Conservation (phyloP, 1,284 basidiomycete species). For the Pyrrhoderma lamaoense region DNA sequence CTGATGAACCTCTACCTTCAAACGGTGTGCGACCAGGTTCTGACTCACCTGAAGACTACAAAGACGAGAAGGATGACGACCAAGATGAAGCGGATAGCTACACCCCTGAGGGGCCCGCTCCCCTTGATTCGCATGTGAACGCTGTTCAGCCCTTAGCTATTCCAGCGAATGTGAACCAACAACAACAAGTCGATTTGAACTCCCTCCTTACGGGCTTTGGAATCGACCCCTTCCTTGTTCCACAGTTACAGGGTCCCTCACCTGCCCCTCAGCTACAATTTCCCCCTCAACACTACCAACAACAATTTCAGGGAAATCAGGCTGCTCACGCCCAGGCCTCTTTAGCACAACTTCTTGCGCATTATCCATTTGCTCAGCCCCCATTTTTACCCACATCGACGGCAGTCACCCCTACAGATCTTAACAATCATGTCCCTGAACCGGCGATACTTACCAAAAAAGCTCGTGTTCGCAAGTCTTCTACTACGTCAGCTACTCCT, state of each 20-base stretch:
- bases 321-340: conserved; percentile 32
- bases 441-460: not conserved
- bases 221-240: conserved; percentile 46
- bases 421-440: conserved; percentile 15
- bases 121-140: conserved; percentile 50
- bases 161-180: not conserved
- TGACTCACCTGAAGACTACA: conserved; percentile 21
- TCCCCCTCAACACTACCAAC: too few relatives aligned
- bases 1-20: conserved; percentile 52
- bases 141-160: conserved; percentile 37
- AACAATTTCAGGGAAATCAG: too few relatives aligned
- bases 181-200: conserved; percentile 43
- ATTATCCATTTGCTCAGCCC: conserved; percentile 47
- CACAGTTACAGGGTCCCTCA: conserved; percentile 26
- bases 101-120: conserved; percentile 41
- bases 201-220: conserved; percentile 54
- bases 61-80: conserved; percentile 42
- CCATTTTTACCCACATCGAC: conserved; percentile 17
- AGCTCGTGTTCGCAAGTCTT: conserved; percentile 31
- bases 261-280: conserved; percentile 41
- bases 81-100: conserved; percentile 36
- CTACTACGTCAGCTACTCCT: conserved; percentile 29
- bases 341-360: conserved; percentile 52
- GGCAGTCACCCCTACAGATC: conserved; percentile 24
- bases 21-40: conserved; percentile 24